Evolutionary conservation across 208 protist genomes (phyloP), one percentile per base, ranked within the genome.

Genomic region (Trypanosoma vivax): DNA sequence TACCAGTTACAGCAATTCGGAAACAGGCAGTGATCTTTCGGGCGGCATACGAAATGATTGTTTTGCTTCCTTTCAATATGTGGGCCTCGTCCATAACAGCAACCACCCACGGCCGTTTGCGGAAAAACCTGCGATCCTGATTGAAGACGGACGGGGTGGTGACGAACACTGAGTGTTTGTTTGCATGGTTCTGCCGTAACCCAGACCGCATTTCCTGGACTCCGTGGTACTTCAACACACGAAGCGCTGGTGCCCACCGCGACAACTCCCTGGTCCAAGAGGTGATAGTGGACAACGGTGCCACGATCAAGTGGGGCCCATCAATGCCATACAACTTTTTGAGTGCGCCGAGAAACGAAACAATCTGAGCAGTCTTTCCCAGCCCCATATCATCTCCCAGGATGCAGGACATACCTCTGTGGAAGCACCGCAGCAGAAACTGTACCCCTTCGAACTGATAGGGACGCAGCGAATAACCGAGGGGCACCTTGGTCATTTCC

Each of bases 311-410:
- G 64, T 98, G 97, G 4, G 97, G 97, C 0, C 97, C 97, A 25
- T 73, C 62, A 28, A 91, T 79, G 18, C 27, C 19, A 65, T 91
- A 72, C 14, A 83, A 59, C 33, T 49, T 48, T 45, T 81, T 65
- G 5, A 97, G 68, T 6, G 73, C 58, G 38, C 96, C 77, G 18
- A 98, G 60, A 50, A 97, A 96, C 30, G 88, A 70, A 24, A 96
- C 73, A 27, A 90, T 83, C 72, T 98, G 96, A 19, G 97, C 86
- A n/a, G 97, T 99, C 76, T 99, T 99, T 24, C 97, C 97, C 0
- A 99, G 86, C 25, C 97, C 97, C 97, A 98, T 99, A 49, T 99
- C 95, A 72, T 99, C 96, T 1, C 73, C 90, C 21, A 99, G 65
- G 25, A 98, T 95, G 37, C 79, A 82, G 23, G 90, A 92, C 65